Evolutionary conservation across 129 eudicot species (phyloP).

Genomic region (Flaveria sonorensis): DNA sequence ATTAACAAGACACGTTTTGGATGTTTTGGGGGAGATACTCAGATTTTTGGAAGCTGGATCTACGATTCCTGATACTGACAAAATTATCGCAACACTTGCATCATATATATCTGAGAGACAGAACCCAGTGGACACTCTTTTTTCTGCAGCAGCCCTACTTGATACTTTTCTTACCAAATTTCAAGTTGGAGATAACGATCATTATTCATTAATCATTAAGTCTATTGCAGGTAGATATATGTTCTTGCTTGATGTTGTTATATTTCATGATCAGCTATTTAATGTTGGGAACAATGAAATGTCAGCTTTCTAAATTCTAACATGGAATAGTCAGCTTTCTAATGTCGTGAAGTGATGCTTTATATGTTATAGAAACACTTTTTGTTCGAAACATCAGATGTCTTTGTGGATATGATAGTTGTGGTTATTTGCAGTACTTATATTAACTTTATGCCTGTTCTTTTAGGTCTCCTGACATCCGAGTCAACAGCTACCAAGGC

Average conservation of each 20-base stretch:
- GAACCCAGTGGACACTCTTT: conserved; percentile 64
- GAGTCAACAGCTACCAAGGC: conserved; percentile 68
- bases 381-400: background rate
- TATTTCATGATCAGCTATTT: background rate
- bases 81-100: conserved; percentile 52
- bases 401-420: conserved; percentile 10
- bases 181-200: conserved; percentile 51
- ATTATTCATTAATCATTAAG: conserved; percentile 48
- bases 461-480: conserved; percentile 69
- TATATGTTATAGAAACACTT: conserved; percentile 7
- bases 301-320: background rate
- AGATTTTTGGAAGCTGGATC: conserved; percentile 48
- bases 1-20: conserved; percentile 67
- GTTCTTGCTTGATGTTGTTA: conserved; percentile 12
- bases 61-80: conserved; percentile 45
- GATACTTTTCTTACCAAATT: conserved; percentile 53
- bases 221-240: conserved; percentile 62
- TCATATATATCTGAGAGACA: conserved; percentile 55
- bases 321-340: conserved; percentile 15
- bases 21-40: conserved; percentile 53
- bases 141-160: conserved; percentile 65
- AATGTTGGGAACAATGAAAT: background rate
- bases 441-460: conserved; percentile 35
- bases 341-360: background rate
- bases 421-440: conserved; percentile 10